These are phyloP conservation scores for Sporisorium graminicola DNA, from an alignment of 1,284 basidiomycete species.

Conservation along the genomic window DNA sequence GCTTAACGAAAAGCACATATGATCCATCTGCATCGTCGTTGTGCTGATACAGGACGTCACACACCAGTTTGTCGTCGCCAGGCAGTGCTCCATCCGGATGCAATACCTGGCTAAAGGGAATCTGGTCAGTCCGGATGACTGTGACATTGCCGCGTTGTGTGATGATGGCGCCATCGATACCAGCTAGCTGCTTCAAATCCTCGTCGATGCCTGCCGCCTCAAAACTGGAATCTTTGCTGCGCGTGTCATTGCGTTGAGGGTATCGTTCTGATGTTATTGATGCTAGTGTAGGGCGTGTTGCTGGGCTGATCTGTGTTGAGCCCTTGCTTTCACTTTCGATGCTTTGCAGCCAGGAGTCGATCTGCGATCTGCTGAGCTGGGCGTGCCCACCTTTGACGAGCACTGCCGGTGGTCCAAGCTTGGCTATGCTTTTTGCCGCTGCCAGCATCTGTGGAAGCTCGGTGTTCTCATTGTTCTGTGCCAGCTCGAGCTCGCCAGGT, in stretches of 20 bases:
- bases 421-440: slow-evolving; percentile 75
- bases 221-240: neutral
- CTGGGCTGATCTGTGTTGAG: neutral
- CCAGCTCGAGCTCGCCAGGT: slow-evolving; percentile 25
- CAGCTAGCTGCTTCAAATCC: slow-evolving; percentile 28
- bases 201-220: neutral
- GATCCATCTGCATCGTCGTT: slow-evolving; percentile 65
- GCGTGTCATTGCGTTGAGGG: slow-evolving; percentile 15
- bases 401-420: slow-evolving; percentile 75
- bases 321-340: slow-evolving; percentile 1
- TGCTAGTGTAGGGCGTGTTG: neutral
- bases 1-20: slow-evolving; percentile 59
- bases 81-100: neutral
- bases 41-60: slow-evolving; percentile 79
- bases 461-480: slow-evolving; percentile 23
- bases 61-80: slow-evolving; percentile 71
- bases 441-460: slow-evolving; percentile 45
- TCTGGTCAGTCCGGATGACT: slow-evolving; percentile 41
- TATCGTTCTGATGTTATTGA: slow-evolving; percentile 11
- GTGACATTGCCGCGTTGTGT: slow-evolving; percentile 27
- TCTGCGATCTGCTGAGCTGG: slow-evolving; percentile 20
- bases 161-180: slow-evolving; percentile 32
- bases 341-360: slow-evolving; percentile 21
- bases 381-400: slow-evolving; percentile 92
- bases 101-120: slow-evolving; percentile 43